Conservation (phyloP, 2,329 filamentous ascomycete species). For the Pseudogymnoascus sp. region DNA sequence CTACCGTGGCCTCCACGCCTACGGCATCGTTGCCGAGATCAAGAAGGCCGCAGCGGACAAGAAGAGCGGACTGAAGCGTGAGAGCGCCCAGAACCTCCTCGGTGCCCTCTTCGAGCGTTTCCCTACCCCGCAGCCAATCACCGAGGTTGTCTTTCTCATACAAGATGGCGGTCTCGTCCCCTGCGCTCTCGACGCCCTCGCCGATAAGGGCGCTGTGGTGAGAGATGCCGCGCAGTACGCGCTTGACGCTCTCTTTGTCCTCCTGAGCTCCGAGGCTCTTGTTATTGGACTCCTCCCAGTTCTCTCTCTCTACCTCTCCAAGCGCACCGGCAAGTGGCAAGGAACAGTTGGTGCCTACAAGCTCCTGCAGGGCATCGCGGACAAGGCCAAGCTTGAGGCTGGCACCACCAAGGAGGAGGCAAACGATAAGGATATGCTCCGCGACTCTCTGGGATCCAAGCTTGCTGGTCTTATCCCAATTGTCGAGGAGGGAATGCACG, state of each 20-base stretch:
- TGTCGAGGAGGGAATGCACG: slow-evolving; percentile 91
- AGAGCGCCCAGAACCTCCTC: slow-evolving; percentile 90
- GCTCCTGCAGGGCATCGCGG: slow-evolving; percentile 85
- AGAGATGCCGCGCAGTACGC: slow-evolving; percentile 91
- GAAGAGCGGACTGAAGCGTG: slow-evolving; percentile 78
- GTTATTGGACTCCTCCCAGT: slow-evolving; percentile 75
- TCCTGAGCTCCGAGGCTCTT: slow-evolving; percentile 74
- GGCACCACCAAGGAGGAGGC: slow-evolving; percentile 77
- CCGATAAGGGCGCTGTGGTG: slow-evolving; percentile 85
- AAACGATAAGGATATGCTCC: slow-evolving; percentile 77
- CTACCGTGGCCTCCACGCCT: slow-evolving; percentile 53
- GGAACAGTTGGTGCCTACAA: slow-evolving; percentile 82
- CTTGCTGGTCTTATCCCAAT: slow-evolving; percentile 83
- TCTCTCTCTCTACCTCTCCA: slow-evolving; percentile 68
- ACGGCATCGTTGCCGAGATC: slow-evolving; percentile 56
- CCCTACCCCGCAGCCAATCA: slow-evolving; percentile 66
- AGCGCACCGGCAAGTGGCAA: slow-evolving; percentile 93
- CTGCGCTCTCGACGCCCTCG: slow-evolving; percentile 72
- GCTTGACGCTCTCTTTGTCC: slow-evolving; percentile 77
- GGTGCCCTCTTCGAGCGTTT: slow-evolving; percentile 91
- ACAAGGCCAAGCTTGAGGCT: slow-evolving; percentile 82
- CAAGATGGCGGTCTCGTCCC: slow-evolving; percentile 69
- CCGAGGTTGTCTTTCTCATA: slow-evolving; percentile 75
- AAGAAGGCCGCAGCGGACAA: slow-evolving; percentile 83
- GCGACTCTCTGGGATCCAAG: slow-evolving; percentile 83